Conservation (phyloP, 257 asterid genomes). For the Ballota nigra region DNA sequence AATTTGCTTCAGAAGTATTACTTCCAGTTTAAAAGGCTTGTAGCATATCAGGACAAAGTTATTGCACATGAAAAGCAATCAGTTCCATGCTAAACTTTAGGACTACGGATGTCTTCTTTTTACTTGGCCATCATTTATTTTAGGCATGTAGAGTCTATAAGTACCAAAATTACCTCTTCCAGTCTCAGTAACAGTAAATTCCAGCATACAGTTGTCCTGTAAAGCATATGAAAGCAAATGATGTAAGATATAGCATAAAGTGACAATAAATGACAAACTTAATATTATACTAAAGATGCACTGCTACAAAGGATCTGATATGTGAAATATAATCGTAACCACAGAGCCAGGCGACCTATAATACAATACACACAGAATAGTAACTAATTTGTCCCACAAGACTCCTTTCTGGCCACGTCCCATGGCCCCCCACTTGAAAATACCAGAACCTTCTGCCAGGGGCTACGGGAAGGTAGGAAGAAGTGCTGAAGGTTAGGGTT, state of each 20-base stretch:
- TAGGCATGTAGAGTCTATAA: neutral
- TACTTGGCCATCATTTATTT: neutral
- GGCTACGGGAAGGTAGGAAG: neutral
- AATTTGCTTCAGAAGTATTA: neutral
- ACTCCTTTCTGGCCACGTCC: neutral
- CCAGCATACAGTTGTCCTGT: conserved; percentile 75
- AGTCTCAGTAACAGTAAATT: conserved; percentile 60
- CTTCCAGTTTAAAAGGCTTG: neutral
- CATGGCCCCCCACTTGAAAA: neutral
- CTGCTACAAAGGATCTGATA: conserved; percentile 8
- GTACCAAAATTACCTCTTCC: conserved; percentile 65
- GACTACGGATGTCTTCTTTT: neutral
- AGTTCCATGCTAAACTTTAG: neutral
- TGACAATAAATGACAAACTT: neutral
- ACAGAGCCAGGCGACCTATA: neutral
- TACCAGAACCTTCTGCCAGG: neutral
- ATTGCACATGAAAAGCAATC: conserved; percentile 15
- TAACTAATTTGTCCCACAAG: neutral
- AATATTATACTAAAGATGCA: neutral
- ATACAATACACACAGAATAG: neutral
- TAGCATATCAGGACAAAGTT: neutral
- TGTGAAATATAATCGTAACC: neutral
- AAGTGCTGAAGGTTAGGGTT: neutral
- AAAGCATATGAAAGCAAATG: conserved; percentile 18
- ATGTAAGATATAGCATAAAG: conserved; percentile 17